Base-by-base conservation (phyloP, 176 grass and related monocot genomes). In the Oropetium thomaeum region DNA sequence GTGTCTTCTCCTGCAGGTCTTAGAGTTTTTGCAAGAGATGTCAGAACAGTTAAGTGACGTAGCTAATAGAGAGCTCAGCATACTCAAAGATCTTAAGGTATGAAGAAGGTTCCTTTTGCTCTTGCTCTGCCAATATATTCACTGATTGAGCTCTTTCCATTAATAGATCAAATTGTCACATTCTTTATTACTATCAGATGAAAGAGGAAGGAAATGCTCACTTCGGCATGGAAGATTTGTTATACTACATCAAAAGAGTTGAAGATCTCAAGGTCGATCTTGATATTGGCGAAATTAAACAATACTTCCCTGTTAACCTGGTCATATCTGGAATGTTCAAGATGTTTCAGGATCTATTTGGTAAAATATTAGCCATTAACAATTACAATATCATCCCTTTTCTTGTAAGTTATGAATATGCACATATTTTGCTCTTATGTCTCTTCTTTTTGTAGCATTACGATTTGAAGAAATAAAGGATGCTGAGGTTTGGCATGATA, bases 261-360 rank as follows among this genome's bases (percentile, higher is more conserved):
- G 90, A 97, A 86, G 89, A 92, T 83, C 64, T 84, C 41, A 74
- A 90, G 40, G 35, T 93, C 82, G 76, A 98, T 88, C 83, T 94
- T 88, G 91, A 98, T 71, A 73, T 89, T 58, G 86, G 86, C 83
- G 95, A 90, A 85, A 86, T 94, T 69, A 98, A 94, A 85, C 81
- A 85, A 47, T 98, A 92, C 49, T 98, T 98, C 70, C 95, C 95
- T 86, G 81, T 94, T 78, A 83, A 70, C 61, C 74, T 98, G 69
- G 95, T 94, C 70, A 73, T 94, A 72, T 92, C 91, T 65, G 95
- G 95, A 91, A 94, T 98, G 74, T 37, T 98, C 39, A 98, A 98
- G 84, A 87, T 92, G 79, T 89, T 89, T 81, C 95, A 98, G 82
- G 90, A 98, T 94, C 76, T 98, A 40, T 98, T 98, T 79, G 95